phyloP scores from a whole-genome alignment of 768 basidiomycete species.

The Favolaschia claudopus region DNA sequence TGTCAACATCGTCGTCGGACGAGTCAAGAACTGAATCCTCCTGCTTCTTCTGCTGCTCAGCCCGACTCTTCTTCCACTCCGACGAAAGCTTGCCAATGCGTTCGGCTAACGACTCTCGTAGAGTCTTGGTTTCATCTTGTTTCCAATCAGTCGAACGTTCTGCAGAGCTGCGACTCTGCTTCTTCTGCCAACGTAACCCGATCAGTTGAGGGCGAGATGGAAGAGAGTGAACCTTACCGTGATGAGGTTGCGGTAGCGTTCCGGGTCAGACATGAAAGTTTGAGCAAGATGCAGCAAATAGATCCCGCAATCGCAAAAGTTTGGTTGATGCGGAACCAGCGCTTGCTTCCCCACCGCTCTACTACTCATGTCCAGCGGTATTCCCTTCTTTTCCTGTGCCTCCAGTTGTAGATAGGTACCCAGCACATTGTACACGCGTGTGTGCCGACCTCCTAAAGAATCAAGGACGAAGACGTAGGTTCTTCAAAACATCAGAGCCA shows the following conservation, averaged over 20 bases:
- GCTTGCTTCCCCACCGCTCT: conserved; percentile 58
- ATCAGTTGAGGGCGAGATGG: neutral
- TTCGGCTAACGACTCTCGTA: conserved; percentile 53
- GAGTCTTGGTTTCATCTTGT: conserved; percentile 49
- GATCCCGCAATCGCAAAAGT: conserved; percentile 92
- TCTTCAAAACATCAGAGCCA: conserved; percentile 43
- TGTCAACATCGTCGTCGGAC: conserved; percentile 53
- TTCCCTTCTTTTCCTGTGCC: conserved; percentile 72
- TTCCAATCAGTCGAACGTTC: conserved; percentile 62
- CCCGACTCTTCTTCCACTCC: conserved; percentile 59
- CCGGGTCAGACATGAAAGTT: conserved; percentile 74
- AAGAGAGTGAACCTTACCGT: conserved; percentile 40
- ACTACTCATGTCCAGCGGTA: conserved; percentile 38
- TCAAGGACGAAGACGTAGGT: conserved; percentile 90
- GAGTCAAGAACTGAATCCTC: conserved; percentile 37
- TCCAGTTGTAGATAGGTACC: conserved; percentile 75
- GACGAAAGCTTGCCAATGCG: conserved; percentile 58
- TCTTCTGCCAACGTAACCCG: conserved; percentile 6
- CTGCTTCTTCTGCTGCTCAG: conserved; percentile 46
- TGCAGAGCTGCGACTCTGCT: conserved; percentile 27
- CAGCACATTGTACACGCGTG: conserved; percentile 67
- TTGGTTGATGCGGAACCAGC: conserved; percentile 83
- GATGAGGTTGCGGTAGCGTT: conserved; percentile 57
- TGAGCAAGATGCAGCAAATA: conserved; percentile 89
- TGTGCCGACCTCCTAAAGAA: conserved; percentile 82